Conservation (phyloP, 305 asterid genomes). For the Petunia hybrid region DNA sequence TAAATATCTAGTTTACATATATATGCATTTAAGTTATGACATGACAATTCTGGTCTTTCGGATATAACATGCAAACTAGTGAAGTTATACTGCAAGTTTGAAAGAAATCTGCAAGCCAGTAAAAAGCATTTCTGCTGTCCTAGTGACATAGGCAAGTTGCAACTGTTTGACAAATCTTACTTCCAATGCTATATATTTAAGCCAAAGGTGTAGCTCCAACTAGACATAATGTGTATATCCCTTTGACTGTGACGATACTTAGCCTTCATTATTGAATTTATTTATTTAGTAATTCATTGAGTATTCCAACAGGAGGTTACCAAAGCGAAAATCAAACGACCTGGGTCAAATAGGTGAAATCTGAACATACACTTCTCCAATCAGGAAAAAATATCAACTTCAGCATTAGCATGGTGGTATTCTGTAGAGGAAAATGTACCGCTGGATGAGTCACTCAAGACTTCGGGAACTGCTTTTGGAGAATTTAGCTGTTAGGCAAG, state of each 20-base stretch:
- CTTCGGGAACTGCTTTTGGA: not conserved
- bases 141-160: not conserved
- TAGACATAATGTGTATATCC: not conserved
- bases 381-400: not conserved
- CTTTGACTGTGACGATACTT: not conserved
- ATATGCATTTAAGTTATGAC: not conserved
- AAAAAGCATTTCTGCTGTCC: not conserved
- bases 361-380: not conserved
- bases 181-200: constrained; percentile 2
- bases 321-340: constrained; percentile 4
- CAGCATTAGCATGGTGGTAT: constrained; percentile 8
- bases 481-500: not conserved
- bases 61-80: not conserved
- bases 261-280: not conserved
- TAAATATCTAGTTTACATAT: not conserved
- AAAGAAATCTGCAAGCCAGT: not conserved
- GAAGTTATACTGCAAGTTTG: not conserved
- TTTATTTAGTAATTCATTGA: not conserved
- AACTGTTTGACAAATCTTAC: not conserved
- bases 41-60: not conserved
- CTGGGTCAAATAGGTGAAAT: constrained; percentile 30
- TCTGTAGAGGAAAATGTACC: constrained; percentile 17
- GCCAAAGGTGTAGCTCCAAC: not conserved
- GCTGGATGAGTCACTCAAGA: constrained; percentile 4
- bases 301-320: constrained; percentile 26